Conservation (phyloP, 192 early-diverging fungal species). For the Linnemannia elongata region DNA sequence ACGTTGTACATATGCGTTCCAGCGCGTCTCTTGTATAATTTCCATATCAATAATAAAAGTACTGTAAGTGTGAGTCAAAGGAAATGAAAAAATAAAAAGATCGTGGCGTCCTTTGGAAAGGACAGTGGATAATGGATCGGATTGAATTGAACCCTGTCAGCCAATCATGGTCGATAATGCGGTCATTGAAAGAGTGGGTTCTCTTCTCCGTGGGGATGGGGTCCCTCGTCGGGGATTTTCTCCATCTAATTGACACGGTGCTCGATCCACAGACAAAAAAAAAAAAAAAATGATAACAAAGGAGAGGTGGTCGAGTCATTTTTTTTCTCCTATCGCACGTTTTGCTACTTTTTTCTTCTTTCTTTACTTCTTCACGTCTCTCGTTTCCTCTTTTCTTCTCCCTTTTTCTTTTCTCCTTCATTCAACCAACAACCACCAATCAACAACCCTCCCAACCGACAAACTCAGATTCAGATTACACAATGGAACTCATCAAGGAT, state of each 20-base stretch:
- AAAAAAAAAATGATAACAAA: constrained; percentile 5
- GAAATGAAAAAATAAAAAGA: neutral
- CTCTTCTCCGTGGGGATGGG: neutral
- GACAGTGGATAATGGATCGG: too few species aligned
- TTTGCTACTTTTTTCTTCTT: neutral
- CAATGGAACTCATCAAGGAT: constrained; percentile 73
- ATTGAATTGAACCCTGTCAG: neutral
- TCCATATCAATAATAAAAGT: too few species aligned
- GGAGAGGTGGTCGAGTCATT: neutral
- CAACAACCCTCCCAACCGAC: neutral
- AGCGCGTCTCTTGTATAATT: neutral
- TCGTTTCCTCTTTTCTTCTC: neutral
- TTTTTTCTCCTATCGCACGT: neutral
- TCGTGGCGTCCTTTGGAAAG: neutral
- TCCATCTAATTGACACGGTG: neutral
- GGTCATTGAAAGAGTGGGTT: neutral
- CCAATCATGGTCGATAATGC: neutral
- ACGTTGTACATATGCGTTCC: neutral
- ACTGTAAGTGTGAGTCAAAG: neutral
- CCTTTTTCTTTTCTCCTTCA: neutral
- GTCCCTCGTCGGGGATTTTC: neutral
- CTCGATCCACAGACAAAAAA: neutral
- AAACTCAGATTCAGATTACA: neutral
- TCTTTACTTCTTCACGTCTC: neutral
- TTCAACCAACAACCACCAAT: too few species aligned